Conservation (phyloP, 1,139 yeast genomes). For the Suhomyces guaymorum region DNA sequence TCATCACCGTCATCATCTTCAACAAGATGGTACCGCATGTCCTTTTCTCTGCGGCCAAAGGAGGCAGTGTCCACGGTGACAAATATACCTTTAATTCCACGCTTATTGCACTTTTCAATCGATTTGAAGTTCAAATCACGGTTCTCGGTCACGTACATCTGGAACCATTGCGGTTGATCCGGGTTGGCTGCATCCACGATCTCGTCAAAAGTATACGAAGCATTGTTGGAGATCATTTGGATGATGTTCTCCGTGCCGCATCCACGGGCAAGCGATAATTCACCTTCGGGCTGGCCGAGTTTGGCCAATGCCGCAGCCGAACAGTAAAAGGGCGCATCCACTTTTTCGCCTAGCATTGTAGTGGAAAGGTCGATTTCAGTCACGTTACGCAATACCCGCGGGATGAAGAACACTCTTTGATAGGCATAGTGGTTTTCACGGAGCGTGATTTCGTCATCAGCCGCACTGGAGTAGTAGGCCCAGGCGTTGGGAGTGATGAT, state of each 20-base stretch:
- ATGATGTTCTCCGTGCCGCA: slow-evolving; percentile 66
- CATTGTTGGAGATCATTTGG: slow-evolving; percentile 81
- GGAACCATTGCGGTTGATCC: slow-evolving; percentile 79
- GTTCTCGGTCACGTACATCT: slow-evolving; percentile 75
- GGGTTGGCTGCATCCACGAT: slow-evolving; percentile 59
- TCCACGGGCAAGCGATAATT: slow-evolving; percentile 71
- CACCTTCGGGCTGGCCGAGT: slow-evolving; percentile 79
- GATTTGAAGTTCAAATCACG: slow-evolving; percentile 59
- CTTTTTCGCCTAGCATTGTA: slow-evolving; percentile 42
- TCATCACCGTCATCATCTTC: slow-evolving; percentile 59
- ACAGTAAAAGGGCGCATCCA: slow-evolving; percentile 63
- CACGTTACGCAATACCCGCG: slow-evolving; percentile 81
- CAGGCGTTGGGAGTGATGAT: slow-evolving; percentile 78
- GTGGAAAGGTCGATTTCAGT: slow-evolving; percentile 39
- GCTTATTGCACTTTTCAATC: slow-evolving; percentile 67
- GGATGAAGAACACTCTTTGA: slow-evolving; percentile 84
- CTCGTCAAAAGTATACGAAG: slow-evolving; percentile 74
- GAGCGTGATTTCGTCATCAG: slow-evolving; percentile 88
- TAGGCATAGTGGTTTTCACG: slow-evolving; percentile 89
- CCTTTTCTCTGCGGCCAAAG: slow-evolving; percentile 86
- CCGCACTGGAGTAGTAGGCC: slow-evolving; percentile 89
- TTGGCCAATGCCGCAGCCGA: slow-evolving; percentile 82
- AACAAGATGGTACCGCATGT: slow-evolving; percentile 51
- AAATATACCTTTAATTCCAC: slow-evolving; percentile 79
- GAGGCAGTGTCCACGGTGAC: slow-evolving; percentile 94